Percentiles rank a stretch among this genome's conserved stretches.
Evolutionary conservation across 2,329 filamentous ascomycete species (phyloP).

Genomic region (Aspergillus nomiae): DNA sequence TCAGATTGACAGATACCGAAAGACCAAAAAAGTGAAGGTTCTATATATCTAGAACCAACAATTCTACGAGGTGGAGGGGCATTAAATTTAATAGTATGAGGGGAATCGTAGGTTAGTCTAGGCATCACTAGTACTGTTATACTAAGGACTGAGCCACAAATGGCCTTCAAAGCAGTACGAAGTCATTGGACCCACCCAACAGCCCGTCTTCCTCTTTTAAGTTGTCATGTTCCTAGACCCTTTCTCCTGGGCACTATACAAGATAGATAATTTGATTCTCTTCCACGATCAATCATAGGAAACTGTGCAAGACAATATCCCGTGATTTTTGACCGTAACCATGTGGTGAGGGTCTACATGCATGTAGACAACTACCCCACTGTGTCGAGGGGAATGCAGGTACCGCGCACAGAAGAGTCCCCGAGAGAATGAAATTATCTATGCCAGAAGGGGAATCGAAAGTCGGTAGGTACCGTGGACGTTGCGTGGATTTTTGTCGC

Average conservation of each 20-base stretch:
- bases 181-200: not conserved
- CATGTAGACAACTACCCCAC: not conserved
- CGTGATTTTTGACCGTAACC: no score
- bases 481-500: not conserved
- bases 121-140: not conserved
- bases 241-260: not conserved
- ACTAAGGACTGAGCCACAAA: not conserved
- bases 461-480: not conserved
- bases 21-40: not conserved
- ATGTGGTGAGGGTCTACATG: not conserved
- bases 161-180: not conserved
- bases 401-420: not conserved
- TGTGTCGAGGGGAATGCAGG: not conserved
- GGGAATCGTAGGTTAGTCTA: not conserved
- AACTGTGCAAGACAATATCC: not conserved
- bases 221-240: not conserved
- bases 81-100: conserved; percentile 4
- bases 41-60: not conserved
- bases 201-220: not conserved
- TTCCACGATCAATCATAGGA: not conserved
- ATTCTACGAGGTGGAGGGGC: not conserved
- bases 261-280: not conserved
- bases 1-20: not conserved
- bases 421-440: not conserved
- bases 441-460: not conserved